These are phyloP conservation scores for Cladosporium sphaerospermum DNA, from an alignment of 2,329 filamentous ascomycete species.

Conservation along the genomic window DNA sequence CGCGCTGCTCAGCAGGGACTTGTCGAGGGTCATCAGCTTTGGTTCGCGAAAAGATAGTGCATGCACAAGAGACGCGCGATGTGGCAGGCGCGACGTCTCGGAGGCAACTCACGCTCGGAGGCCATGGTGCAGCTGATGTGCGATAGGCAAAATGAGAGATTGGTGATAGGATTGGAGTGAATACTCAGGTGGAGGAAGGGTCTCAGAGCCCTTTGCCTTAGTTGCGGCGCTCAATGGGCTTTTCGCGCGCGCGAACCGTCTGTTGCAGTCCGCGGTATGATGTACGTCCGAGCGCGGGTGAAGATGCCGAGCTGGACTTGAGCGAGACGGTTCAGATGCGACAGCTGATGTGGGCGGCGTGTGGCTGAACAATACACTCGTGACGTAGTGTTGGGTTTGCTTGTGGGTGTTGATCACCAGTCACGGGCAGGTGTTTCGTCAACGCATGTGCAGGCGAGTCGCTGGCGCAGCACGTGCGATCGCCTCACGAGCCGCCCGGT, in stretches of 20 bases:
- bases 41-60: neutral
- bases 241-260: neutral
- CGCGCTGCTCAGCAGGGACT: slow-evolving; percentile 27
- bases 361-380: no score
- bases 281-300: slow-evolving; percentile 9
- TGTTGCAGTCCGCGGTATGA: slow-evolving; percentile 1
- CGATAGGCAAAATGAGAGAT: no score
- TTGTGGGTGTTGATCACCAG: no score
- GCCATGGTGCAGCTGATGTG: slow-evolving; percentile 2
- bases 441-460: no score
- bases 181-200: no score
- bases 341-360: neutral
- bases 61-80: no score
- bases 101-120: slow-evolving; percentile 2
- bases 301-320: neutral
- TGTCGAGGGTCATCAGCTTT: neutral
- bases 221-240: neutral
- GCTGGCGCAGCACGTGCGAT: no score
- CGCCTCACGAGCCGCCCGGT: no score
- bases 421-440: no score
- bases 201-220: no score
- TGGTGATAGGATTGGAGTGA: no score
- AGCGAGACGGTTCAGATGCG: neutral
- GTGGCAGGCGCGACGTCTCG: neutral
- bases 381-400: no score